These are phyloP conservation scores for Geoglossum glabrum DNA, from an alignment of 495 filamentous ascomycete genomes.

Conservation along the genomic window DNA sequence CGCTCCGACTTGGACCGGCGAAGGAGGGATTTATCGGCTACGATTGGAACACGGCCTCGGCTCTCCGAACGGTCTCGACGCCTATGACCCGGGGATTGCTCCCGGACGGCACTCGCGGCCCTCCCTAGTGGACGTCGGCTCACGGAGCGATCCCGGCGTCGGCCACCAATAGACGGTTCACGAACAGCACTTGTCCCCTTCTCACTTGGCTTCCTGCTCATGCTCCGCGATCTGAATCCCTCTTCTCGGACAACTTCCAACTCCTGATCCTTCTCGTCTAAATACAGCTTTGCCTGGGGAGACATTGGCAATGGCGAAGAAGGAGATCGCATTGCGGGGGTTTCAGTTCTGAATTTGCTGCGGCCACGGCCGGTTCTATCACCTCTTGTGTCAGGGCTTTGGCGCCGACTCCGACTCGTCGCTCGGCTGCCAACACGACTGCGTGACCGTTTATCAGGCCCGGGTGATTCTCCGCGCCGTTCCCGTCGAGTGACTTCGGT, in stretches of 20 bases:
- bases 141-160: not conserved
- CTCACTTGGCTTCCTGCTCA: constrained; percentile 2
- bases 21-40: not conserved
- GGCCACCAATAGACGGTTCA: not conserved
- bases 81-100: not conserved
- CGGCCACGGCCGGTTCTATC: not conserved
- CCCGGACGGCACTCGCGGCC: not conserved
- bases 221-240: constrained; percentile 1
- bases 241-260: not conserved
- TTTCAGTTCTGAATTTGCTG: constrained; percentile 4
- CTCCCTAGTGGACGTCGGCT: not conserved
- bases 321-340: not conserved
- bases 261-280: constrained; percentile 1
- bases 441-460: constrained; percentile 10
- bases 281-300: not conserved
- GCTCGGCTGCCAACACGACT: constrained; percentile 7
- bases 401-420: constrained; percentile 15
- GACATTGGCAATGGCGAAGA: constrained; percentile 6
- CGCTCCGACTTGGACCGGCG: not conserved
- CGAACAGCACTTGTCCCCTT: not conserved
- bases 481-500: constrained; percentile 6
- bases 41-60: not conserved
- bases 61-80: not conserved
- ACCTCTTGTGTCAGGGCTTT: constrained; percentile 8
- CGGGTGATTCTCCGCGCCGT: constrained; percentile 11